Base-by-base conservation (phyloP, 192 early-diverging fungal species). In the Funneliformis geosporum region DNA sequence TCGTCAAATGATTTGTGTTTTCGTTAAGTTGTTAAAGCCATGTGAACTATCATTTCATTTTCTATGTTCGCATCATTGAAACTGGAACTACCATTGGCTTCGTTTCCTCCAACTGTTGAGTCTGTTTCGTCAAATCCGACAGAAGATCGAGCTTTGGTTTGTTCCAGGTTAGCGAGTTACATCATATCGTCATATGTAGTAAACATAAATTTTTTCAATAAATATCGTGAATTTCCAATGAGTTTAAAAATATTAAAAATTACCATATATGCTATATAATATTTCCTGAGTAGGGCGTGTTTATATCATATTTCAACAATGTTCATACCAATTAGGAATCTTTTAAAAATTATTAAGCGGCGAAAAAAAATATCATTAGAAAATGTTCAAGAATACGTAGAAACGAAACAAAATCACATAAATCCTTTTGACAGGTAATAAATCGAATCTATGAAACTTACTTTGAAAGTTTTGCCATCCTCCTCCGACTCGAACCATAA, bases 401-500 rank as follows among this genome's bases (percentile, higher is more conserved):
- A 43, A 71, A 38, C 14, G 23, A 71, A 4, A 44, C 16, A 44
- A 72, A 40, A 5, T 25, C 11, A 55, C 18, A n/a, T n/a, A n/a
- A 55, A 55, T 18, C 47, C 47, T 55, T 55, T 55, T 55, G 5
- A 46, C 18, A 55, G 27, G 64, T 65, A 21, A 21, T 42, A 14
- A 4, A 69, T 47, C 5, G 16, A 12, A 11, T 42, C 27, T 27
- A 55, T 16, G 39, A 43, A 28, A 76, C 84, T 79, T 84, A 90
- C 83, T 88, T 87, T 27, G 89, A 90, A 11, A 90, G 68, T 66
- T 90, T 87, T 43, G 82, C 85, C 90, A 91, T 68, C 90, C 90
- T 77, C 90, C 90, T 39, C 90, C 90, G 5, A 91, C 90, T 67
- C 90, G 86, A 33, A 91, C 90, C 90, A 91, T 91, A 39, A 91